A percentile compares a stretch with the other conserved stretches of the same genome.
These are phyloP conservation scores for Dicorynia guianensis DNA, from an alignment of 306 rosid species.

Conservation along the genomic window DNA sequence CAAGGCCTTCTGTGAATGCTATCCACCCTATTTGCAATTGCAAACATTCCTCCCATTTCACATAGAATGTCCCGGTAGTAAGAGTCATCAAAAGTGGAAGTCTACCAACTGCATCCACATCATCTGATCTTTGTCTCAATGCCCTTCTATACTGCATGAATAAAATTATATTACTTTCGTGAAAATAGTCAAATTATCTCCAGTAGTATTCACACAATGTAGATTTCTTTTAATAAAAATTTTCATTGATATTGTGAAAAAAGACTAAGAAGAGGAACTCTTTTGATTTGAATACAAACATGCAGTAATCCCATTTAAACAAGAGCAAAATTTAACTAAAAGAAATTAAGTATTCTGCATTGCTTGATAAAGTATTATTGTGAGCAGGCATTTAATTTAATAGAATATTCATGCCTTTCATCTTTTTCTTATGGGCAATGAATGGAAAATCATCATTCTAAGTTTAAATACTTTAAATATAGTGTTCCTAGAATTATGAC, in stretches of 20 bases:
- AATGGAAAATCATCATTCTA: slow-evolving; percentile 24
- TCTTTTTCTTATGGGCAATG: slow-evolving; percentile 19
- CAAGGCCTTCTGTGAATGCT: slow-evolving; percentile 88
- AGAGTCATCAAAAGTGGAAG: slow-evolving; percentile 78
- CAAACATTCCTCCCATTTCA: slow-evolving; percentile 96
- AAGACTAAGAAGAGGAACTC: slow-evolving; percentile 28
- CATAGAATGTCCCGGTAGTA: slow-evolving; percentile 77
- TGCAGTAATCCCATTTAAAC: slow-evolving; percentile 28
- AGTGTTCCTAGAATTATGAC: slow-evolving; percentile 23
- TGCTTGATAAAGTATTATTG: neutral
- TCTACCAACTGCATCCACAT: slow-evolving; percentile 82
- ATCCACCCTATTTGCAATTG: slow-evolving; percentile 89
- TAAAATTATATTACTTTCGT: slow-evolving; percentile 26
- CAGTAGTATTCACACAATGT: slow-evolving; percentile 16
- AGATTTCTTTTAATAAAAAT: too few relatives aligned
- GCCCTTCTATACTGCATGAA: slow-evolving; percentile 77
- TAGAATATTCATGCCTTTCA: slow-evolving; percentile 17
- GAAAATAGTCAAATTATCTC: slow-evolving; percentile 21
- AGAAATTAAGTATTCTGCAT: slow-evolving; percentile 15
- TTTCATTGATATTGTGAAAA: neutral
- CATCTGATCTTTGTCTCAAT: slow-evolving; percentile 86
- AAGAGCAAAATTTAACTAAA: slow-evolving; percentile 32
- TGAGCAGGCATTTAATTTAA: neutral
- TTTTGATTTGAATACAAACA: slow-evolving; percentile 28
- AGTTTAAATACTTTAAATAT: slow-evolving; percentile 17